Conservation (phyloP, 1,284 basidiomycete species). For the Fomitopsis schrenkii region DNA sequence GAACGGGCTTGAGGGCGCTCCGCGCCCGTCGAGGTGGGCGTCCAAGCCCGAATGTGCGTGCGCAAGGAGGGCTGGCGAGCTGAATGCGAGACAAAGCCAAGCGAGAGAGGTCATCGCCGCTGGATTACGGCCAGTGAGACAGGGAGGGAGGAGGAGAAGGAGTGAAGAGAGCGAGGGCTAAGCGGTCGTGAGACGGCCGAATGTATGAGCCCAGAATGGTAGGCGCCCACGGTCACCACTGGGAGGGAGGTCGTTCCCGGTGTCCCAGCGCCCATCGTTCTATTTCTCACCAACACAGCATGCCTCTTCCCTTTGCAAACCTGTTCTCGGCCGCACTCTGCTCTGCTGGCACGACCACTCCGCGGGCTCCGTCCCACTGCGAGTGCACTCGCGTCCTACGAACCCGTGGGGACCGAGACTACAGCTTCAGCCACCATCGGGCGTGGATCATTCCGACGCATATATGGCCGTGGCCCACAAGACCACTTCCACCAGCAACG, state of each 20-base stretch:
- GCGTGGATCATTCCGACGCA: neutral
- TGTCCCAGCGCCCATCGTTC: neutral
- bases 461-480: neutral
- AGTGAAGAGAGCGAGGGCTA: neutral
- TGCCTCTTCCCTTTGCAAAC: neutral
- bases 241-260: neutral
- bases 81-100: slow-evolving; percentile 23
- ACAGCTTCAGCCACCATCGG: neutral
- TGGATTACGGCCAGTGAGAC: slow-evolving; percentile 15
- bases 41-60: neutral
- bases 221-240: neutral
- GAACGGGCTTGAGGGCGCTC: slow-evolving; percentile 17
- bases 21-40: slow-evolving; percentile 5
- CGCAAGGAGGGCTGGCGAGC: slow-evolving; percentile 18
- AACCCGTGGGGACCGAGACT: neutral
- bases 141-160: slow-evolving; percentile 10
- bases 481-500: neutral
- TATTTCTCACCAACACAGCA: neutral
- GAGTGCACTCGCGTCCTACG: neutral
- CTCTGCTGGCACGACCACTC: neutral
- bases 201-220: neutral
- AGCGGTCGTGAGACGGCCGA: neutral
- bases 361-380: neutral
- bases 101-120: slow-evolving; percentile 24
- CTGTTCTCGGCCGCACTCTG: neutral